A percentile compares a stretch with the other conserved stretches of the same genome.
Evolutionary conservation across 2,329 filamentous ascomycete genomes (phyloP).

Genomic region (Alternaria sp.): DNA sequence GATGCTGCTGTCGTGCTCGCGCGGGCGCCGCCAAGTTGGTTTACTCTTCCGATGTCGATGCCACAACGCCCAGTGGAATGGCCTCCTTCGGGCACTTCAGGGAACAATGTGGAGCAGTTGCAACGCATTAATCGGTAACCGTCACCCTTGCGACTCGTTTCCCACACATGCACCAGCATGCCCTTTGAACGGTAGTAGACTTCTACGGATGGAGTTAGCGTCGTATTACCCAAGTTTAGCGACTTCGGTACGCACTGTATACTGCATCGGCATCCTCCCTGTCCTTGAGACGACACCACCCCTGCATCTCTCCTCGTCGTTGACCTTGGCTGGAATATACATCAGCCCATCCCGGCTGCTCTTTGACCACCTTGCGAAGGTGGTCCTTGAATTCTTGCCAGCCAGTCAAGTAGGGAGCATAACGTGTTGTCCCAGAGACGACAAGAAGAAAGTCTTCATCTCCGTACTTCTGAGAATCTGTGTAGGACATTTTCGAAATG

Average conservation of each 20-base stretch:
- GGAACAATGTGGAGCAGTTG: constrained; percentile 42
- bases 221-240: not conserved
- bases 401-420: constrained; percentile 35
- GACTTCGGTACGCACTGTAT: constrained; percentile 32
- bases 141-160: constrained; percentile 34
- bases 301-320: constrained; percentile 39
- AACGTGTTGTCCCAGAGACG: constrained; percentile 30
- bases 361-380: constrained; percentile 39
- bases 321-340: constrained; percentile 34
- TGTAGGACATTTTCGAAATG: constrained; percentile 16
- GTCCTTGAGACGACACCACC: constrained; percentile 45
- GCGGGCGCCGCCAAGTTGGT: constrained; percentile 20
- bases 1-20: constrained; percentile 7
- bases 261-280: constrained; percentile 42
- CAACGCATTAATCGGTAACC: constrained; percentile 41
- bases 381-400: constrained; percentile 50
- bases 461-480: constrained; percentile 19
- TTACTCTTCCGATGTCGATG: constrained; percentile 38
- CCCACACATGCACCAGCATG: constrained; percentile 43
- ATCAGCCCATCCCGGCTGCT: constrained; percentile 48
- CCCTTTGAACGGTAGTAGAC: constrained; percentile 28
- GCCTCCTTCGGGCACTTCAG: constrained; percentile 25
- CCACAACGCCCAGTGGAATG: constrained; percentile 40
- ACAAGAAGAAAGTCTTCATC: constrained; percentile 41
- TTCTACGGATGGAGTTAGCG: constrained; percentile 16